A percentile compares a stretch with the other conserved stretches of the same genome.
Evolutionary conservation across 345 rosid genomes (phyloP).

Genomic region (Garcia nutans): DNA sequence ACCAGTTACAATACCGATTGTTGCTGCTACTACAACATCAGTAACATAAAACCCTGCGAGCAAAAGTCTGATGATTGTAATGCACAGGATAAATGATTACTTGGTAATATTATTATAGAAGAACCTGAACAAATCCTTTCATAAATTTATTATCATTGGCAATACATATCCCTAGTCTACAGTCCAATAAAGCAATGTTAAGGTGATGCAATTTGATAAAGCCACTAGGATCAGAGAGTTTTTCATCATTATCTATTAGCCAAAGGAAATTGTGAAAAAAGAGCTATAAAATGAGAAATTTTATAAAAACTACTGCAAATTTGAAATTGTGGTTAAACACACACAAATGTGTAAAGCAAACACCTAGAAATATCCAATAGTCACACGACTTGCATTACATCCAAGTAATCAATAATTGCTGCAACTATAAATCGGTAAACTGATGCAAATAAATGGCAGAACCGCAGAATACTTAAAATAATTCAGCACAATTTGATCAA

Average conservation of each 20-base stretch:
- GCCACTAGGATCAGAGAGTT: neutral
- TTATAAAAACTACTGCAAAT: neutral
- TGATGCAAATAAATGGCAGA: neutral
- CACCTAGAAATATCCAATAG: neutral
- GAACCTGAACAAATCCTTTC: neutral
- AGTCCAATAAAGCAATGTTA: neutral
- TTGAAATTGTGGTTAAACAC: neutral
- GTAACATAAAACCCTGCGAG: conserved; percentile 72
- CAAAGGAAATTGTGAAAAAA: neutral
- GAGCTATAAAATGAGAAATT: neutral
- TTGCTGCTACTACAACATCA: conserved; percentile 71
- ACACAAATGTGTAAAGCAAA: neutral
- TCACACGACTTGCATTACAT: neutral
- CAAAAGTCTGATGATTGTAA: conserved; percentile 17
- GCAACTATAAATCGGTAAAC: neutral
- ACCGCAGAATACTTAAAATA: neutral
- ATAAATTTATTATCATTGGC: neutral
- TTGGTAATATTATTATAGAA: neutral
- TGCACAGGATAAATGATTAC: neutral
- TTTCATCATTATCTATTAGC: neutral
- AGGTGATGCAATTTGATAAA: neutral
- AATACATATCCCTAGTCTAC: neutral
- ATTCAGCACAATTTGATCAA: neutral
- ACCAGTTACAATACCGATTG: conserved; percentile 65
- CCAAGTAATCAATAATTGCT: neutral